These are phyloP conservation scores for Xylariales sp. DNA, from an alignment of 2,329 filamentous ascomycete species.

Conservation along the genomic window DNA sequence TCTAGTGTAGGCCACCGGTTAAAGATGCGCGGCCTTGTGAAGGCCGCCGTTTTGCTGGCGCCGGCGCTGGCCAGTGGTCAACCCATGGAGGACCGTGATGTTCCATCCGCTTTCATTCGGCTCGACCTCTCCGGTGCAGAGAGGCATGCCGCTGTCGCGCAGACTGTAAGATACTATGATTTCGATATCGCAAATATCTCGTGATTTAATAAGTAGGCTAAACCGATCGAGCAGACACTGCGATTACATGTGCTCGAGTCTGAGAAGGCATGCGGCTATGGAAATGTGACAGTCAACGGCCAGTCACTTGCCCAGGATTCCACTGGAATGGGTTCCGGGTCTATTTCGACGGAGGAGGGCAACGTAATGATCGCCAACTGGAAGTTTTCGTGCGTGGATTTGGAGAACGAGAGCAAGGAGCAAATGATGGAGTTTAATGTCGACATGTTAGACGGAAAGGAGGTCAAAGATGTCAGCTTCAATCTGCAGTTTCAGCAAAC, in stretches of 20 bases:
- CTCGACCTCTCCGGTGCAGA: constrained; percentile 15
- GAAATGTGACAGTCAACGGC: constrained; percentile 43
- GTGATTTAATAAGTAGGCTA: no score
- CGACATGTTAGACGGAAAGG: constrained; percentile 34
- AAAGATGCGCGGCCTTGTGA: constrained; percentile 29
- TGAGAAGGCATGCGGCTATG: constrained; percentile 38
- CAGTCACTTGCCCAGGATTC: constrained; percentile 34
- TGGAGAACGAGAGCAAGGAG: constrained; percentile 32
- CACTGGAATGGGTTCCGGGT: constrained; percentile 35
- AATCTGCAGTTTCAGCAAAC: constrained; percentile 42
- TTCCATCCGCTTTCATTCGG: constrained; percentile 19
- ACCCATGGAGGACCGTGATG: constrained; percentile 2
- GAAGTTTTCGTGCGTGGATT: constrained; percentile 41
- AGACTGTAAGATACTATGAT: constrained; percentile 21
- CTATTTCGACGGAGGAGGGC: constrained; percentile 32
- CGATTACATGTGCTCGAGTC: constrained; percentile 41
- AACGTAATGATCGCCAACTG: constrained; percentile 38
- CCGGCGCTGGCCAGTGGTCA: constrained; percentile 27
- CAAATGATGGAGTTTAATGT: constrained; percentile 42
- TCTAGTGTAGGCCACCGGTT: constrained; percentile 14
- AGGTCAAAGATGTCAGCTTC: constrained; percentile 34
- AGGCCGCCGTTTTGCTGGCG: constrained; percentile 28
- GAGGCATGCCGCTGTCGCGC: constrained; percentile 12
- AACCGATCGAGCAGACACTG: constrained; percentile 30
- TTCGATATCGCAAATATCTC: no score